Evolutionary conservation across 805 yeast species (phyloP).

Genomic region (Yamadazyma sp.): DNA sequence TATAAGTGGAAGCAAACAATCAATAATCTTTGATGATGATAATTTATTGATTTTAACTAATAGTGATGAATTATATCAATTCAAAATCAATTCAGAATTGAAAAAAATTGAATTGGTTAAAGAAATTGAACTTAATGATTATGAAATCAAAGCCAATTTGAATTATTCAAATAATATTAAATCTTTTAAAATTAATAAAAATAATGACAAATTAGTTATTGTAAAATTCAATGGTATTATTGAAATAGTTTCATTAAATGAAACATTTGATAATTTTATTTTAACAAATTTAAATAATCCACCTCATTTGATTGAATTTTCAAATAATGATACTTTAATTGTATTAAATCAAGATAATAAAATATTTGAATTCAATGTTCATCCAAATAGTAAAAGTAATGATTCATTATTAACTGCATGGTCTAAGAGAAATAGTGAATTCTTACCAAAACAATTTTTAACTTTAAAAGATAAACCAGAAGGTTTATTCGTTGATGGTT

Average conservation of each 20-base stretch:
- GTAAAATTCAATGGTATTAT: conserved; percentile 66
- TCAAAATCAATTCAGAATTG: conserved; percentile 34
- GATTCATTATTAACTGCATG: conserved; percentile 59
- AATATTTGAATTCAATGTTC: conserved; percentile 56
- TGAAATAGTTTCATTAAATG: conserved; percentile 42
- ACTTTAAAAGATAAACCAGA: conserved; percentile 62
- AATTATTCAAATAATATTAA: conserved; percentile 52
- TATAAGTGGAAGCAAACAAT: conserved; percentile 54
- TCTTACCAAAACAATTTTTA: conserved; percentile 63
- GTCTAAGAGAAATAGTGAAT: conserved; percentile 76
- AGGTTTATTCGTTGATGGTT: conserved; percentile 58
- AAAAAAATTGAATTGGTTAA: conserved; percentile 36
- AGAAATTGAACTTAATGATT: conserved; percentile 31
- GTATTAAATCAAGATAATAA: conserved; percentile 73
- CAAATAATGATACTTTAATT: conserved; percentile 49
- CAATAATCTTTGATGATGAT: conserved; percentile 44
- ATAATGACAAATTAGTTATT: conserved; percentile 48
- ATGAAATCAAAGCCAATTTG: conserved; percentile 10
- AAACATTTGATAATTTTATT: conserved; percentile 25
- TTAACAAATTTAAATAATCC: conserved; percentile 51
- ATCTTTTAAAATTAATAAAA: conserved; percentile 46
- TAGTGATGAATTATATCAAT: conserved; percentile 56
- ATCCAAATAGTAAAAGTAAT: not conserved
- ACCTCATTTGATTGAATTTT: conserved; percentile 62
- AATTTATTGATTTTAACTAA: conserved; percentile 53